Conservation (phyloP, 169 alveolate genomes). For the Plasmodium fragile region DNA sequence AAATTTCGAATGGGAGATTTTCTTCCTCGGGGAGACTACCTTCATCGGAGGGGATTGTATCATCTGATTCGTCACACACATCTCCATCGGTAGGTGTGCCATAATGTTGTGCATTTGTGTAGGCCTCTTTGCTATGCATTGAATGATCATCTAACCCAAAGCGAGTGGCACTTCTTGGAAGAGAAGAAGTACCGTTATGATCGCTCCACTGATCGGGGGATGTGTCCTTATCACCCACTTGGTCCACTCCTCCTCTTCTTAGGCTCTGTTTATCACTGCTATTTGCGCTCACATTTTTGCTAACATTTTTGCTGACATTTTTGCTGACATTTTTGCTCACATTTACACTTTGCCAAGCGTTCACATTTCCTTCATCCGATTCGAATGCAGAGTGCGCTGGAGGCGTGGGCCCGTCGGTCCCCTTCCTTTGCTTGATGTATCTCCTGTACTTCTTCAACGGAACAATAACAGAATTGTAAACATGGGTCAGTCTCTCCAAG, state of each 20-base stretch:
- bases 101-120: neutral
- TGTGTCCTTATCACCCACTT: neutral
- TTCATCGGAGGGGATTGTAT: conserved; percentile 4
- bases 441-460: conserved; percentile 77
- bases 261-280: neutral
- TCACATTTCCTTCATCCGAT: neutral
- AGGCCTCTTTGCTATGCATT: neutral
- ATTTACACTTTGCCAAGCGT: neutral
- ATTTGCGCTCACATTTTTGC: neutral
- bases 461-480: conserved; percentile 80
- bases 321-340: neutral
- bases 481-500: conserved; percentile 88
- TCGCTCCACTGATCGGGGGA: neutral
- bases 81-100: neutral
- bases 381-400: neutral
- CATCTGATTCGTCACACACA: neutral
- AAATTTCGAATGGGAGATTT: conserved; percentile 63
- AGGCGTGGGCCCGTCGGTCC: neutral
- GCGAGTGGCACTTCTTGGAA: neutral
- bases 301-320: neutral
- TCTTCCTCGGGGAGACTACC: conserved; percentile 10
- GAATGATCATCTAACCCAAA: neutral
- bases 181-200: neutral
- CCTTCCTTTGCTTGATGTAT: neutral
- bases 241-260: neutral